A percentile compares a stretch with the other conserved stretches of the same genome.
Conservation (phyloP, 108 stramenopile species). For the Nitzschia putrida region DNA sequence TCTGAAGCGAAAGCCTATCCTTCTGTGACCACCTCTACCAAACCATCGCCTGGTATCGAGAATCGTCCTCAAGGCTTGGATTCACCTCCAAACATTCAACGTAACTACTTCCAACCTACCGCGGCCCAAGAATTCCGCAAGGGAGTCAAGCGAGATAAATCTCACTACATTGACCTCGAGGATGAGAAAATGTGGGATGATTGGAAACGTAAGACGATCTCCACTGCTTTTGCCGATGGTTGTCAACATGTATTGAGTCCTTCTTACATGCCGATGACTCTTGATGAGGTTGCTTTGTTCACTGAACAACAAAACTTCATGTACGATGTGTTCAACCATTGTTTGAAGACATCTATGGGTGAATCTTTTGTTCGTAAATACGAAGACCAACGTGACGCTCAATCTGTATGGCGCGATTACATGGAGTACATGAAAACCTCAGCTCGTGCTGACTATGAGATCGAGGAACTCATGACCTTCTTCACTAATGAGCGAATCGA, state of each 20-base stretch:
- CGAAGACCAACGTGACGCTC: constrained; percentile 14
- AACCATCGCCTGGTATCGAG: background rate
- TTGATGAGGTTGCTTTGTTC: background rate
- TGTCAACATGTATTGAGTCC: constrained; percentile 15
- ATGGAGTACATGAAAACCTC: constrained; percentile 3
- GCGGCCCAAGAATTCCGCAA: constrained; percentile 12
- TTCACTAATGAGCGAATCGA: constrained; percentile 5
- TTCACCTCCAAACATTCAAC: background rate
- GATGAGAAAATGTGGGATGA: constrained; percentile 23
- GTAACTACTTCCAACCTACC: no score
- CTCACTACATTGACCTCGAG: constrained; percentile 14
- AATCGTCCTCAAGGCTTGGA: background rate
- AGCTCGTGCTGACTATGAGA: background rate
- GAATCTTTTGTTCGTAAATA: constrained; percentile 8
- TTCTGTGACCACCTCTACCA: background rate
- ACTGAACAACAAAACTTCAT: background rate
- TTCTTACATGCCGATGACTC: constrained; percentile 5
- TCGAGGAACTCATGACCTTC: background rate
- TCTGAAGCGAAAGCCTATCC: background rate
- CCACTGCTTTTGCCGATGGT: constrained; percentile 10
- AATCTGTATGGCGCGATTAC: constrained; percentile 13
- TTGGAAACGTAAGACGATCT: constrained; percentile 1
- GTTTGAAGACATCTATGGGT: constrained; percentile 10
- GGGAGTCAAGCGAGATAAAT: constrained; percentile 30
- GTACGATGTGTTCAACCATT: no score